phyloP scores from a whole-genome alignment of 2,329 filamentous ascomycete genomes.

The Incumbomyces delicatus region DNA sequence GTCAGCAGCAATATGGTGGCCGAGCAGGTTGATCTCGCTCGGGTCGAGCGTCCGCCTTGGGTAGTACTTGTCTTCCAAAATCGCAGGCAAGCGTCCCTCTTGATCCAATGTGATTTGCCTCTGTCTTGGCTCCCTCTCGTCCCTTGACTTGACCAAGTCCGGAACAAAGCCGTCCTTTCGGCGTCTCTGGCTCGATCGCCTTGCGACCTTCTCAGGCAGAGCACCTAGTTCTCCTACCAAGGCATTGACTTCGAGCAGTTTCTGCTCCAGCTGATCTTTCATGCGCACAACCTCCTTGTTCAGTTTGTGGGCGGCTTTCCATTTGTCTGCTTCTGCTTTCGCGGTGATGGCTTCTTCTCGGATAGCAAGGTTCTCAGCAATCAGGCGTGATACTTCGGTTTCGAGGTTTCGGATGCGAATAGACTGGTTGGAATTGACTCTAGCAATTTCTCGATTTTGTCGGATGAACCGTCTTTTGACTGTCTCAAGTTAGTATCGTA shows the following conservation, averaged over 20 bases:
- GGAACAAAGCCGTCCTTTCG: slow-evolving; percentile 15
- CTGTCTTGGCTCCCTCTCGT: slow-evolving; percentile 23
- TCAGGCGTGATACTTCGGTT: slow-evolving; percentile 49
- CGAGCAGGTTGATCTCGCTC: slow-evolving; percentile 27
- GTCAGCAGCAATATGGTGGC: slow-evolving; percentile 15
- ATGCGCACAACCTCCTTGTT: slow-evolving; percentile 41
- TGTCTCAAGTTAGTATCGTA: slow-evolving; percentile 21
- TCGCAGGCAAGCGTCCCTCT: slow-evolving; percentile 45
- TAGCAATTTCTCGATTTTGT: slow-evolving; percentile 57
- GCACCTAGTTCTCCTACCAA: slow-evolving; percentile 46
- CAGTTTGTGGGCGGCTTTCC: slow-evolving; percentile 34
- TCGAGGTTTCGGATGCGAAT: slow-evolving; percentile 55
- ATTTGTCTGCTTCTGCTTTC: slow-evolving; percentile 44
- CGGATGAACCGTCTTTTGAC: slow-evolving; percentile 56
- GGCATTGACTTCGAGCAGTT: slow-evolving; percentile 45
- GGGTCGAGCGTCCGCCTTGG: slow-evolving; percentile 46
- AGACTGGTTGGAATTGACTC: slow-evolving; percentile 54
- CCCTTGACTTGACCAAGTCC: slow-evolving; percentile 14
- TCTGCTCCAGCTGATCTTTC: slow-evolving; percentile 45
- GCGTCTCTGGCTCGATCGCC: slow-evolving; percentile 5
- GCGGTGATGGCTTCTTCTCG: slow-evolving; percentile 50
- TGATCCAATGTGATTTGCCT: slow-evolving; percentile 14
- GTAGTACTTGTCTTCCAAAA: slow-evolving; percentile 50
- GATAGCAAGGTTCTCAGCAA: slow-evolving; percentile 51
- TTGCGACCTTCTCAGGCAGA: slow-evolving; percentile 20